Percentiles rank a stretch among this genome's conserved stretches.
phyloP scores from a whole-genome alignment of 2,329 filamentous ascomycete species.

The Verticillium nonalfalfae region DNA sequence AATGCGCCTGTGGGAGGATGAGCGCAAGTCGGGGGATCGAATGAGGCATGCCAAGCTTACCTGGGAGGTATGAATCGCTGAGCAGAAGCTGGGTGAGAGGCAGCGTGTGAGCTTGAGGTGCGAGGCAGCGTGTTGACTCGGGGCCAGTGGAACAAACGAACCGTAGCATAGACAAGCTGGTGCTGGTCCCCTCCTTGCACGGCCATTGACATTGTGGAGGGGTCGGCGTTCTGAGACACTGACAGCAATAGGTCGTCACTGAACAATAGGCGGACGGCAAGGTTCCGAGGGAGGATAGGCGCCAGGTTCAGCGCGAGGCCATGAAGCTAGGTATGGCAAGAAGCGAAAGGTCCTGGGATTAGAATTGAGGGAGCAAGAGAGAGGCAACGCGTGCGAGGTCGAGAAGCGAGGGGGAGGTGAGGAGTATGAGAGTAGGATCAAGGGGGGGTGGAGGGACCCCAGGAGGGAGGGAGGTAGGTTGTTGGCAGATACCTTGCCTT shows the following conservation, averaged over 20 bases:
- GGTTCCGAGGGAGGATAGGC: background rate
- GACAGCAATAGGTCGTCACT: background rate
- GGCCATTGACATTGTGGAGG: background rate
- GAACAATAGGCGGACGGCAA: background rate
- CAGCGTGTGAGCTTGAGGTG: background rate
- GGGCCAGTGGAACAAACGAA: background rate
- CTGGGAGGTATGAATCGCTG: conserved; percentile 88
- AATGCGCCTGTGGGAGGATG: conserved; percentile 61
- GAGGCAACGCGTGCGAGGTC: background rate
- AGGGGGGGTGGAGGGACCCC: background rate
- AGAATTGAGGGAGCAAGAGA: background rate
- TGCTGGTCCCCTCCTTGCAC: background rate
- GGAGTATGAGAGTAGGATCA: background rate
- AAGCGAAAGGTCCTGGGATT: background rate
- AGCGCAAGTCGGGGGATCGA: conserved; percentile 10
- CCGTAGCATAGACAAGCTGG: background rate
- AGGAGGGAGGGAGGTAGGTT: background rate
- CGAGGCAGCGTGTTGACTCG: background rate
- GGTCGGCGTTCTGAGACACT: background rate
- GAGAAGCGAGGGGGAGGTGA: background rate
- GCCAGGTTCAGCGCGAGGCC: background rate
- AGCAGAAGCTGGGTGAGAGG: conserved; percentile 65
- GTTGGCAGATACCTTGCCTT: too few relatives aligned
- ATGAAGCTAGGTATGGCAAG: background rate
- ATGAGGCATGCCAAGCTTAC: conserved; percentile 40